These are phyloP conservation scores for Calonectria honghensis DNA, from an alignment of 2,329 filamentous ascomycete genomes.

Conservation along the genomic window DNA sequence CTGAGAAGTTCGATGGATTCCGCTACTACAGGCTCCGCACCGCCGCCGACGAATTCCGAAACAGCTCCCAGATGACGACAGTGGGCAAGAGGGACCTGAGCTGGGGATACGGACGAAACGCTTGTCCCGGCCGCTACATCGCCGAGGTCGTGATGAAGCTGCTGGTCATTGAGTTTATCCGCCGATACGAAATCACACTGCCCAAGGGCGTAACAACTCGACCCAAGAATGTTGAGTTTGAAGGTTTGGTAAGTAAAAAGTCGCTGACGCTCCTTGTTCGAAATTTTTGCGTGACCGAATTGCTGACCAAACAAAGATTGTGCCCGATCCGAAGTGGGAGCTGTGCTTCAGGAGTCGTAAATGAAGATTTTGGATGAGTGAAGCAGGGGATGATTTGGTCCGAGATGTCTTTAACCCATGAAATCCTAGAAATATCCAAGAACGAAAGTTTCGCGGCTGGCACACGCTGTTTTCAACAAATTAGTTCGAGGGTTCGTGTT, in stretches of 20 bases:
- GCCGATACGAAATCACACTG: constrained; percentile 26
- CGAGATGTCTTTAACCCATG: not conserved
- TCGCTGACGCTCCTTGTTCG: not conserved
- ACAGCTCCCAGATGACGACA: constrained; percentile 23
- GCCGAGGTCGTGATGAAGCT: constrained; percentile 37
- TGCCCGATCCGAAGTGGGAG: constrained; percentile 33
- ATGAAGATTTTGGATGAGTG: not conserved
- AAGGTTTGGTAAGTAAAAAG: constrained; percentile 29
- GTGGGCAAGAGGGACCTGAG: constrained; percentile 38
- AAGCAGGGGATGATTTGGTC: not conserved
- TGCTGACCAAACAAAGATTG: constrained; percentile 3
- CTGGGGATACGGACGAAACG: constrained; percentile 37
- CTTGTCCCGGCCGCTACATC: constrained; percentile 37
- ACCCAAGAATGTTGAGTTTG: constrained; percentile 36
- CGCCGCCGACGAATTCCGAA: constrained; percentile 2
- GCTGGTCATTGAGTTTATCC: constrained; percentile 33
- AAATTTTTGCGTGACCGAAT: not conserved
- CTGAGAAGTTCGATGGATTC: constrained; percentile 34
- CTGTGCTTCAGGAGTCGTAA: not conserved
- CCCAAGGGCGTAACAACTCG: constrained; percentile 8
- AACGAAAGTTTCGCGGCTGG: not conserved
- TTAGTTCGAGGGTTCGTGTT: not conserved
- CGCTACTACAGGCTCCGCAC: constrained; percentile 31
- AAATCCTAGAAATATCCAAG: not conserved
- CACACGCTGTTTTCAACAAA: not conserved